Evolutionary conservation across 2,329 filamentous ascomycete species (phyloP).

Genomic region (Trichoderma sp.): DNA sequence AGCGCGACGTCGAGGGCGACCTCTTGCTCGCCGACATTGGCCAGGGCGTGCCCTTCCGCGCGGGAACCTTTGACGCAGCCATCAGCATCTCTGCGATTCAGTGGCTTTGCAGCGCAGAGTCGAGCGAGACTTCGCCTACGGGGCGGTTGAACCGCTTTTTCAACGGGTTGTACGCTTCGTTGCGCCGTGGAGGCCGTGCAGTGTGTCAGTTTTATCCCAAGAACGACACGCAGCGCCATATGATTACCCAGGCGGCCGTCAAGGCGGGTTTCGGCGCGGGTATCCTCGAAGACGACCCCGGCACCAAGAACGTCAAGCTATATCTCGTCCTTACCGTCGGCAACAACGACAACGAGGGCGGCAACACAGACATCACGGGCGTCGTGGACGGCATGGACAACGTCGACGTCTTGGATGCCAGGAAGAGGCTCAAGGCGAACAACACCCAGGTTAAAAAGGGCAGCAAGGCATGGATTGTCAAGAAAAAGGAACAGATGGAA

Average conservation of each 20-base stretch:
- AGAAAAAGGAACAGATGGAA: slow-evolving; percentile 92
- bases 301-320: slow-evolving; percentile 95
- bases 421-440: slow-evolving; percentile 48
- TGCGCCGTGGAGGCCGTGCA: slow-evolving; percentile 80
- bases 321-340: slow-evolving; percentile 94
- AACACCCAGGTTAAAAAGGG: slow-evolving; percentile 69
- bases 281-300: slow-evolving; percentile 90
- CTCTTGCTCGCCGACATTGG: slow-evolving; percentile 93
- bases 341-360: slow-evolving; percentile 48
- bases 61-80: slow-evolving; percentile 90
- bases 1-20: slow-evolving; percentile 89
- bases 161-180: slow-evolving; percentile 80
- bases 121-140: slow-evolving; percentile 75
- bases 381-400: slow-evolving; percentile 86
- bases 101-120: slow-evolving; percentile 97
- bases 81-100: slow-evolving; percentile 96
- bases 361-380: slow-evolving; percentile 79
- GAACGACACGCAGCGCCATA: slow-evolving; percentile 84
- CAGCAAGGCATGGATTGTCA: slow-evolving; percentile 77
- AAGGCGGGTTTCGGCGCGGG: slow-evolving; percentile 94
- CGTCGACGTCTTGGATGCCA: slow-evolving; percentile 76
- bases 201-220: slow-evolving; percentile 99
- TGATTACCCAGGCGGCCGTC: slow-evolving; percentile 89
- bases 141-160: slow-evolving; percentile 84
- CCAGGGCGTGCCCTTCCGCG: slow-evolving; percentile 89